Base-by-base conservation (phyloP, 225 moss, liverwort and hornwort genomes). In the Pseudoscleropodium purum region DNA sequence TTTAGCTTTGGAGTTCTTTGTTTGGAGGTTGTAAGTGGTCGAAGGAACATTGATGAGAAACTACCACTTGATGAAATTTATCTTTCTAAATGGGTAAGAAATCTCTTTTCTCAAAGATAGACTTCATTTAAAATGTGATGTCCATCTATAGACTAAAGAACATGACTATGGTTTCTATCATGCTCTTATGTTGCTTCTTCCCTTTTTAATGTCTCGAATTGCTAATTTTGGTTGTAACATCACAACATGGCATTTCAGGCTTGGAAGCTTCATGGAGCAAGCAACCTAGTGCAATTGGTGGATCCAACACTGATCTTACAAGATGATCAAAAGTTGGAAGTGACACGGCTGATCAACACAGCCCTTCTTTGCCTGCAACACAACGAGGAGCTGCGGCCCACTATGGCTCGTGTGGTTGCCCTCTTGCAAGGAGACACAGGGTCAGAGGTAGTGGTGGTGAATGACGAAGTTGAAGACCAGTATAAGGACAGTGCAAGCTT, bases 371-470 rank as follows among this genome's bases (percentile, higher is more conserved):
- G 93, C 79, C 11, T 92, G 0, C 91, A 90, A 89, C 68, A 61
- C 5, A 68, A 80, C 4, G 87, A 70, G 45, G 72, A 84, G 33
- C 72, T 69, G 11, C 85, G 93, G 18, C 90, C 89, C 14, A 47
- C 54, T 6, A 92, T 92, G 93, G 87, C 73, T 62, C 91, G 89
- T 41, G 91, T 93, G 68, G 90, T 92, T 26, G 89, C 89, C 25
- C 54, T 92, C 64, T 51, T 93, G 63, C 87, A 92, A 75, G 87
- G 90, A 63, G 89, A 89, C 31, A 66, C 19, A 49, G 49, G 67
- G 8, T 49, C 79, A 5, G 87, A 92, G 74, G 73, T 79, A 63
- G 43, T 80, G 4, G 79, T 56, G 56, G 26, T 80, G 54, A 79
- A 79, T 27, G 31, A 59, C 21, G 88, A 63, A 54, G 30, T 39